phyloP scores from a whole-genome alignment of 176 grass and related monocot genomes.

The Musa schizocarpa region DNA sequence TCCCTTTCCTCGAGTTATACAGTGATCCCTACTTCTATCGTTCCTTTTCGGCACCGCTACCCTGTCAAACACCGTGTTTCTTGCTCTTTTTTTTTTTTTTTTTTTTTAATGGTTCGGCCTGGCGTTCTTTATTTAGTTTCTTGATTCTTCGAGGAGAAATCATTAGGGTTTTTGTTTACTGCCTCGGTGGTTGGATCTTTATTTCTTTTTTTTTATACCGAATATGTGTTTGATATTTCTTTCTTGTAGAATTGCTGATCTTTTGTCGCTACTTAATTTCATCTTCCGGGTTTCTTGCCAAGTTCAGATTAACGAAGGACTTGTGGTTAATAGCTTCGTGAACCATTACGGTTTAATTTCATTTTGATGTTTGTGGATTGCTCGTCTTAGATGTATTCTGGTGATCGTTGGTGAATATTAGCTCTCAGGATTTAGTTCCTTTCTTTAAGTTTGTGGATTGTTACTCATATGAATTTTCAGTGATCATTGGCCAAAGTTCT shows the following conservation, averaged over 20 bases:
- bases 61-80: not conserved
- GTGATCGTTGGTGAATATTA: too few species aligned
- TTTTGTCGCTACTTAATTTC: not conserved
- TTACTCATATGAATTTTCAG: too few species aligned
- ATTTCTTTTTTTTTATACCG: not conserved
- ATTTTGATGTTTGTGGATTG: too few species aligned
- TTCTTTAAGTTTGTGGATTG: too few species aligned
- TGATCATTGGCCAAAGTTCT: too few species aligned
- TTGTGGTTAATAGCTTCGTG: too few species aligned
- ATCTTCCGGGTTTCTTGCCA: not conserved
- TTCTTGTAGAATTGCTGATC: not conserved
- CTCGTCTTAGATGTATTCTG: too few species aligned
- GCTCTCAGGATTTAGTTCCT: too few species aligned
- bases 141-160: not conserved
- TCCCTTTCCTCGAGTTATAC: not conserved
- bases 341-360: too few species aligned
- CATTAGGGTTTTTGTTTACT: not conserved
- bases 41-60: not conserved
- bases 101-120: not conserved
- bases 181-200: not conserved
- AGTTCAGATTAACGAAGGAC: too few species aligned
- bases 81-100: not conserved
- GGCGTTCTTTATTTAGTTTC: not conserved
- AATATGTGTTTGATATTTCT: not conserved
- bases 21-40: not conserved